Percentiles rank a stretch among this genome's conserved stretches.
phyloP scores from a whole-genome alignment of 73 alveolate genomes.

The Urostyla sp. region DNA sequence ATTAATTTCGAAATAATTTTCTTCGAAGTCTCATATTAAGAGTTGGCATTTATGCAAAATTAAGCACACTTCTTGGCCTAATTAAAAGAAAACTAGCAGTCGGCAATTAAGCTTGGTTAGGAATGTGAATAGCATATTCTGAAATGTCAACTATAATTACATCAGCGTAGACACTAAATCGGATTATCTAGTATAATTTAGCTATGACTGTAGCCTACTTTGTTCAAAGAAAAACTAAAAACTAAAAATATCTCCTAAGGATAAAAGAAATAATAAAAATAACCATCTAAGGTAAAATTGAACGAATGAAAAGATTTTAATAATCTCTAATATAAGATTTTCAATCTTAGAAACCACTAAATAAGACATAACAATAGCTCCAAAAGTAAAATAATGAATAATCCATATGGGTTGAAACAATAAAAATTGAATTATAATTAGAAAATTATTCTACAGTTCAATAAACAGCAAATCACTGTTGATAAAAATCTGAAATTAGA shows the following conservation, averaged over 20 bases:
- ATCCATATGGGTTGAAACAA: neutral
- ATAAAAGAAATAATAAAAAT: neutral
- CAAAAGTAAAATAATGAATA: neutral
- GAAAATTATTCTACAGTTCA: no score
- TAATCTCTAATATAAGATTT: neutral
- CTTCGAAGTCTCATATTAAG: slow-evolving; percentile 37
- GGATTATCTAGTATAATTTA: neutral
- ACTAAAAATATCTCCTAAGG: neutral
- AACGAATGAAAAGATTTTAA: neutral
- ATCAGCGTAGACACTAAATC: slow-evolving; percentile 5
- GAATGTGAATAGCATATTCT: neutral
- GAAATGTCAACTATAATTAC: neutral
- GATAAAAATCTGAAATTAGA: no score
- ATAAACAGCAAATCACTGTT: no score
- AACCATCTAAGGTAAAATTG: neutral
- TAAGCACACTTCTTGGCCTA: no score
- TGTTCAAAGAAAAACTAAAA: neutral
- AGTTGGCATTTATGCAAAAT: neutral
- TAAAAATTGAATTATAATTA: no score
- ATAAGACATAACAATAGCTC: neutral
- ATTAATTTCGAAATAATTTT: no score
- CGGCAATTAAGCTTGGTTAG: neutral
- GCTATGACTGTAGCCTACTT: neutral
- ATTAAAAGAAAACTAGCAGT: neutral
- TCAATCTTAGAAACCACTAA: neutral